These are phyloP conservation scores for Lasiodiplodia hormozganensis DNA, from an alignment of 2,329 filamentous ascomycete species.

Conservation along the genomic window DNA sequence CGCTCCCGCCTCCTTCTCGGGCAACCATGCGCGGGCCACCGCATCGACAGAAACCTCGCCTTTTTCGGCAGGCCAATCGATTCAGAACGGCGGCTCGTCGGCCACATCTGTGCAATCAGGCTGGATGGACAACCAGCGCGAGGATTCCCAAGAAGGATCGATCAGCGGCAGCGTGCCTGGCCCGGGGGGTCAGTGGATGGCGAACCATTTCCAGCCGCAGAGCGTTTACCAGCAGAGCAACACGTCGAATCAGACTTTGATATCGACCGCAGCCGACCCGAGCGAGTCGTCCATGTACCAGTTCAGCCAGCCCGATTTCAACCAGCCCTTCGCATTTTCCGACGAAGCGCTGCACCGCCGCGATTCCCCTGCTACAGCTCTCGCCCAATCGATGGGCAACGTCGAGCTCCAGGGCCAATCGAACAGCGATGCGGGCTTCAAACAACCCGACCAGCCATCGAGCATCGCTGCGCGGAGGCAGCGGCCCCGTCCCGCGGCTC, in stretches of 20 bases:
- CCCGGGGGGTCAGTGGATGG: conserved; percentile 27
- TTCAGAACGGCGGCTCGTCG: conserved; percentile 40
- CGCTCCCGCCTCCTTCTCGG: conserved; percentile 37
- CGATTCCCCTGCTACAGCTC: conserved; percentile 48
- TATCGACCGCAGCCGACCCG: conserved; percentile 42
- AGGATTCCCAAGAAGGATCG: conserved; percentile 33
- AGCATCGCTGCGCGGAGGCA: conserved; percentile 52
- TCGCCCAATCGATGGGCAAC: conserved; percentile 48
- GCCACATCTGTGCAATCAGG: conserved; percentile 46
- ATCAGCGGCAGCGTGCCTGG: conserved; percentile 12
- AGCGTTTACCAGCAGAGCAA: conserved; percentile 47
- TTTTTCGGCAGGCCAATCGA: conserved; percentile 43
- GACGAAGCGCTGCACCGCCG: conserved; percentile 44
- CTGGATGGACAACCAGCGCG: conserved; percentile 44
- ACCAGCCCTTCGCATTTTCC: conserved; percentile 39
- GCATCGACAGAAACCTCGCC: conserved; percentile 45
- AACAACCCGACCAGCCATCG: conserved; percentile 47
- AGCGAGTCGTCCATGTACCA: conserved; percentile 40
- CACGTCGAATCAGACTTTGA: conserved; percentile 44
- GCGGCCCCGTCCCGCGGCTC: conserved; percentile 47
- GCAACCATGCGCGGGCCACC: conserved; percentile 41
- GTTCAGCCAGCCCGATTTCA: conserved; percentile 42
- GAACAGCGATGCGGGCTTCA: conserved; percentile 40
- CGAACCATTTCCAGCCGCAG: conserved; percentile 37
- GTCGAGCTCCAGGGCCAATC: conserved; percentile 45